Conservation (phyloP, 371 early-diverging fungal species). For the Blastocladiella emersonii region DNA sequence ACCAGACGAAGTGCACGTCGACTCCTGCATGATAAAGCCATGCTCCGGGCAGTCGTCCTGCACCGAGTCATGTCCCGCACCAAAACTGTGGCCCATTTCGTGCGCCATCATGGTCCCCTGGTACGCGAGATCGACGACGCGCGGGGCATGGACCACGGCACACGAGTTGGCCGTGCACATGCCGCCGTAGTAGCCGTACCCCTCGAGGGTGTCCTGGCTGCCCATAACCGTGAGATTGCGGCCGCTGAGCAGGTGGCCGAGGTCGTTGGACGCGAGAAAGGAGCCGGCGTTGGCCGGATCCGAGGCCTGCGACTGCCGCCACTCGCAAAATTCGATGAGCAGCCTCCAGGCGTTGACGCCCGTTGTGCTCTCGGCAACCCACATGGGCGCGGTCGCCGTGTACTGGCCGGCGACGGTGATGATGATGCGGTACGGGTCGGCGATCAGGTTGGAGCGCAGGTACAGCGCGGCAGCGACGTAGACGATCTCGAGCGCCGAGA, state of each 20-base stretch:
- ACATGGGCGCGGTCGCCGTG: slow-evolving; percentile 7
- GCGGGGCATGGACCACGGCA: not conserved
- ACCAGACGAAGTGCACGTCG: not conserved
- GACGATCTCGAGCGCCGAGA: not conserved
- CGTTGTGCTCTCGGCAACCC: not conserved
- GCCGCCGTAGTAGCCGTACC: slow-evolving; percentile 3
- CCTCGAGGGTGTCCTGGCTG: not conserved
- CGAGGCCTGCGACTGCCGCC: not conserved
- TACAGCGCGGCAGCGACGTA: not conserved
- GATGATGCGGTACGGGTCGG: not conserved
- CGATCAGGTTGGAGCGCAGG: not conserved
- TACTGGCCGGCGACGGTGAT: not conserved
- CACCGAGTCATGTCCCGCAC: slow-evolving; percentile 1
- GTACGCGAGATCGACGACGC: not conserved
- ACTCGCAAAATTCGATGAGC: not conserved
- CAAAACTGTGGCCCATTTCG: slow-evolving; percentile 3
- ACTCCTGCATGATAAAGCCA: slow-evolving; percentile 6
- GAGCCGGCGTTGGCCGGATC: not conserved
- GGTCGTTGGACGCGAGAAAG: slow-evolving; percentile 2
- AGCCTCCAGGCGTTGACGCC: slow-evolving; percentile 2
- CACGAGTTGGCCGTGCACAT: not conserved
- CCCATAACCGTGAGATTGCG: not conserved
- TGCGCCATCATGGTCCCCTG: slow-evolving; percentile 3
- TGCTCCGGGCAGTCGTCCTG: not conserved
- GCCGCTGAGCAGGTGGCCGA: not conserved